Evolutionary conservation across 495 filamentous ascomycete species (phyloP).

Genomic region (Cenococcum geophilum): DNA sequence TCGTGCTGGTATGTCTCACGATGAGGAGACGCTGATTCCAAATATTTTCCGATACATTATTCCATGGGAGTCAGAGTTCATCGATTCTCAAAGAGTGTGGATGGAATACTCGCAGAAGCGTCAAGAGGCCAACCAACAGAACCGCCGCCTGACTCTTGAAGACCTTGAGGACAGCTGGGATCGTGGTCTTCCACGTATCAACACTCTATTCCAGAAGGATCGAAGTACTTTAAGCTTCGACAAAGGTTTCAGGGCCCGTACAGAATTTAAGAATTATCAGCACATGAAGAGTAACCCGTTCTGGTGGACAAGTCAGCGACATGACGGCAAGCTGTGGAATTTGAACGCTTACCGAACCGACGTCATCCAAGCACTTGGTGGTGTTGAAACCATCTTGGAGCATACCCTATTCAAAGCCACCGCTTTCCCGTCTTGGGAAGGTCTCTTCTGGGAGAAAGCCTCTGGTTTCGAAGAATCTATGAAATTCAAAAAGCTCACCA

Average conservation of each 20-base stretch:
- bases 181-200: constrained; percentile 94
- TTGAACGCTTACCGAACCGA: constrained; percentile 96
- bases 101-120: constrained; percentile 99
- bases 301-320: constrained; percentile 98
- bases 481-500: constrained; percentile 99
- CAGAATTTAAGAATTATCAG: constrained; percentile 98
- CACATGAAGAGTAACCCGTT: constrained; percentile 99
- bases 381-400: constrained; percentile 99
- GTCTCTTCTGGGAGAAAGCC: constrained; percentile 95
- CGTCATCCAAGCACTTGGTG: constrained; percentile 95
- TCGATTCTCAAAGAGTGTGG: constrained; percentile 98
- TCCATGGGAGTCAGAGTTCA: constrained; percentile 98
- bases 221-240: constrained; percentile 96
- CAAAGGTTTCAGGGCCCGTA: constrained; percentile 93
- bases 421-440: constrained; percentile 97
- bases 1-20: constrained; percentile 96
- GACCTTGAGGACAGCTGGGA: constrained; percentile 99
- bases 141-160: constrained; percentile 87
- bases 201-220: constrained; percentile 99
- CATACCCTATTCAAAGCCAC: constrained; percentile 99
- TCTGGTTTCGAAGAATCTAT: constrained; percentile 76
- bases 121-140: constrained; percentile 94
- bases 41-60: constrained; percentile 99
- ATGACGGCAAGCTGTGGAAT: constrained; percentile 99
- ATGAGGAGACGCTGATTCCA: constrained; percentile 95